Evolutionary conservation across 2,329 filamentous ascomycete genomes (phyloP).

Genomic region (Zarea fungicola): DNA sequence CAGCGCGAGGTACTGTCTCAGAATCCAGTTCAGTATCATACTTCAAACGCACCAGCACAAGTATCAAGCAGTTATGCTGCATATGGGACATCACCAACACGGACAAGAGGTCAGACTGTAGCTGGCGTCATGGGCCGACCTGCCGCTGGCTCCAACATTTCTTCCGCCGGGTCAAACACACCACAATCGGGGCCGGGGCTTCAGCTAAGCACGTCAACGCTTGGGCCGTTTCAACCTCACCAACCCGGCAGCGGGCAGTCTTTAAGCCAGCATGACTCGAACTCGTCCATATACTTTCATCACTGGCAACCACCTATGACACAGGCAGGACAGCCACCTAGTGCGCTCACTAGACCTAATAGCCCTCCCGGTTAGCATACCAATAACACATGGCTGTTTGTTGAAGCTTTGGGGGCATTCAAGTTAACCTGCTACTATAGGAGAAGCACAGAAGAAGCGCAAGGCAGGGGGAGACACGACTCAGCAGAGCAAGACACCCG

Average conservation of each 20-base stretch:
- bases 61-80: slow-evolving; percentile 35
- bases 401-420: too few species aligned
- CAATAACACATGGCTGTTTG: too few species aligned
- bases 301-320: slow-evolving; percentile 82
- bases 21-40: slow-evolving; percentile 32
- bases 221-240: slow-evolving; percentile 8
- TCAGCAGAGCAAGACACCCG: slow-evolving; percentile 35
- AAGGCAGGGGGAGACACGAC: slow-evolving; percentile 47
- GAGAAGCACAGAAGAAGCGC: slow-evolving; percentile 78
- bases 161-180: slow-evolving; percentile 41
- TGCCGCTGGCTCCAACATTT: slow-evolving; percentile 33
- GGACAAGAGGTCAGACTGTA: slow-evolving; percentile 46
- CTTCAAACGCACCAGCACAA: slow-evolving; percentile 26
- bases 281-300: slow-evolving; percentile 77
- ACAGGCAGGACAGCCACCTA: slow-evolving; percentile 45
- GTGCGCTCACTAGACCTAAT: slow-evolving; percentile 59
- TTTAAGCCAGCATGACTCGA: slow-evolving; percentile 56
- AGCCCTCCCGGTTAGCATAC: slow-evolving; percentile 75
- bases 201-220: slow-evolving; percentile 24
- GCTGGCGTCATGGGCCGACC: slow-evolving; percentile 35
- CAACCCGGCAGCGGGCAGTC: slow-evolving; percentile 5
- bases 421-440: too few species aligned
- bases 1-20: slow-evolving; percentile 47
- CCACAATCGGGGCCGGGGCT: slow-evolving; percentile 32
- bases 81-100: slow-evolving; percentile 46